Base-by-base conservation (phyloP, 495 filamentous ascomycete genomes). In the Aspergillus saccharolyticus region DNA sequence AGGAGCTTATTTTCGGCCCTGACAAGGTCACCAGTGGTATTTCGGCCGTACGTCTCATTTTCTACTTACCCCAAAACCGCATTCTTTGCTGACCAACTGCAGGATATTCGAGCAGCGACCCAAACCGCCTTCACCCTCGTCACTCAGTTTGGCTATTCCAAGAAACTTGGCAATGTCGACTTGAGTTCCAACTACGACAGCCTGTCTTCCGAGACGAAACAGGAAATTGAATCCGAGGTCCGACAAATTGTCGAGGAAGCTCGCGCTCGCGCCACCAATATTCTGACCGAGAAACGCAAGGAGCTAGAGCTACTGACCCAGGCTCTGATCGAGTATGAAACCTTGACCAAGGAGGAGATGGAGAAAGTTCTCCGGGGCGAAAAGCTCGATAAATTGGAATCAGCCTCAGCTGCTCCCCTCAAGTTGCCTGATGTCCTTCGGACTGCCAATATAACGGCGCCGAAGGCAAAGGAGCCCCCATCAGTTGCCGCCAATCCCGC, bases 281-380 rank as follows among this genome's bases (percentile, higher is more conserved):
- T 97, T 19, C 76, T 98, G 30, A 78, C 77, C 0, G 75, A 79
- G 39, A 88, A 86, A 65, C 80, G 89, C 19, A 83, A 89, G 52
- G 93, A 96, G 66, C 80, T 98, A 10, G 93, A 97, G 59, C 70
- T 87, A 18, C 74, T 98, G 5, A 92, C 92, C 25, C 85, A 91
- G 64, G 94, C 91, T 3, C 74, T 98, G 14, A 83, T 98, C 22
- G 87, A 97, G 75, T 97, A 97, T 71, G 95, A 97, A 73, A 95
- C 89, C 2, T 74, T 97, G 20, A 88, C 84, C 60, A 87, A 85
- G 66, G 86, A 88, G 21, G 95, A 98, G 66, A 93, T 97, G 63
- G 88, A 88, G 69, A 90, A 87, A 74, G 88, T 96, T 2, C 79
- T 97, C 22, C 79, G 79, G 54, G 94, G 94, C 17, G 90, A 96